These are phyloP conservation scores for Saturnispora hagleri DNA, from an alignment of 805 yeast species.

Conservation along the genomic window DNA sequence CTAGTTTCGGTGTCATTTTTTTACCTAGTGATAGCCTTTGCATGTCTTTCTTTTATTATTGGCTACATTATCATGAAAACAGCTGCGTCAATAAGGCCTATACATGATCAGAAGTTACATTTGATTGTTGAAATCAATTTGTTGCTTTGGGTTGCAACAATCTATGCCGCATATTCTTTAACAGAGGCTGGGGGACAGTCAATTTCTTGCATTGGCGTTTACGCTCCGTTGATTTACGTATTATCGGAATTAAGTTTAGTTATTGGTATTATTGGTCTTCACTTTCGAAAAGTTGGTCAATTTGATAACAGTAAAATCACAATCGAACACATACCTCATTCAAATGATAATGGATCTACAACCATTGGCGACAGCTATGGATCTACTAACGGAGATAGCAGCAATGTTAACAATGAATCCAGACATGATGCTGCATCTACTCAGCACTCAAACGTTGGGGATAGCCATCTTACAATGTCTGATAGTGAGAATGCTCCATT, in stretches of 20 bases:
- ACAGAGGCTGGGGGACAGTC: conserved; percentile 46
- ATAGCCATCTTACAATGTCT: background rate
- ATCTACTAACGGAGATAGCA: conserved; percentile 6
- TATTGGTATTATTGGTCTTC: conserved; percentile 37
- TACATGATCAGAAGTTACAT: conserved; percentile 52
- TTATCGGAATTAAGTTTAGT: conserved; percentile 14
- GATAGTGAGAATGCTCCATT: conserved; percentile 8
- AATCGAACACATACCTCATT: conserved; percentile 17
- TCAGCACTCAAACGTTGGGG: background rate
- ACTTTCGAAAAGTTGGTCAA: conserved; percentile 29
- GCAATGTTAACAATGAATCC: conserved; percentile 6
- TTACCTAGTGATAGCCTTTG: conserved; percentile 40
- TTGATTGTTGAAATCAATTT: conserved; percentile 45
- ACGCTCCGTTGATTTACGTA: conserved; percentile 1
- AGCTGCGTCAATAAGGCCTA: conserved; percentile 35
- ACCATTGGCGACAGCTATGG: background rate
- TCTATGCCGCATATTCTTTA: conserved; percentile 36
- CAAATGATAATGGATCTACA: conserved; percentile 6
- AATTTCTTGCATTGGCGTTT: conserved; percentile 22
- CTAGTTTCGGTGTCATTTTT: conserved; percentile 43
- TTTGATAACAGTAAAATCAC: conserved; percentile 15
- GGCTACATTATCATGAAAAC: conserved; percentile 51
- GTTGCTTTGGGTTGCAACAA: conserved; percentile 47
- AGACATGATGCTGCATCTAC: background rate
- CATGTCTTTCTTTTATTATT: conserved; percentile 39